Evolutionary conservation across 768 basidiomycete species (phyloP).

Genomic region (Pleurotus tuoliensis): DNA sequence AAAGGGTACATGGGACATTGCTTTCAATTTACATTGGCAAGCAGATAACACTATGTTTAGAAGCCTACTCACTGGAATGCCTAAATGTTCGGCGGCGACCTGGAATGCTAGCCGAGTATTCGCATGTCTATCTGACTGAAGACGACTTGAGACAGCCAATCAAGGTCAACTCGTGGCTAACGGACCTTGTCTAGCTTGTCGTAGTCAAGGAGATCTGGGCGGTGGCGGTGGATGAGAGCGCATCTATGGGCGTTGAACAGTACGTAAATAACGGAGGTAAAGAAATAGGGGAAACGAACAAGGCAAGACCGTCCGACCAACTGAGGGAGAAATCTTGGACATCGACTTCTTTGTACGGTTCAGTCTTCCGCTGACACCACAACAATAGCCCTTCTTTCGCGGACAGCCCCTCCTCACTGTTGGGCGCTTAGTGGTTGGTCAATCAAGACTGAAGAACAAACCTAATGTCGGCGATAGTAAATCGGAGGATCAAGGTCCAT

Average conservation of each 20-base stretch:
- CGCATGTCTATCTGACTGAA: conserved; percentile 67
- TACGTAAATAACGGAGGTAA: conserved; percentile 9
- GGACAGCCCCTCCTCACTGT: conserved; percentile 95
- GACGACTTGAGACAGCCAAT: conserved; percentile 9
- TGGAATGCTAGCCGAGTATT: conserved; percentile 88
- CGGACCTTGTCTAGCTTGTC: conserved; percentile 77
- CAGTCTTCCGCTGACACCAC: conserved; percentile 98
- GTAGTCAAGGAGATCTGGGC: conserved; percentile 93
- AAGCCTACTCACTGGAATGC: conserved; percentile 71
- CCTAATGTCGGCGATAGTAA: conserved; percentile 99
- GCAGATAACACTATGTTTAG: not conserved
- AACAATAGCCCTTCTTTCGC: conserved; percentile 96
- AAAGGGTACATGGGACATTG: conserved; percentile 7
- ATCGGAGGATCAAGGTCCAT: conserved; percentile 95
- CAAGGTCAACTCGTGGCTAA: not conserved
- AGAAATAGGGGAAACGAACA: conserved; percentile 52
- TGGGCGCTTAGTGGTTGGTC: conserved; percentile 12
- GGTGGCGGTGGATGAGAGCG: conserved; percentile 95
- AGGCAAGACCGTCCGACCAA: conserved; percentile 93
- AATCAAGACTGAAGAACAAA: conserved; percentile 29
- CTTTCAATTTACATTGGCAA: not conserved
- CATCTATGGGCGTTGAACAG: conserved; percentile 52
- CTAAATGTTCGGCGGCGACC: conserved; percentile 82
- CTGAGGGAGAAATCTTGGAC: conserved; percentile 91
- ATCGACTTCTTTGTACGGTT: conserved; percentile 84